Evolutionary conservation across 108 stramenopile species (phyloP), one percentile per base, ranked within the genome.

Genomic region (Seminavis robusta): DNA sequence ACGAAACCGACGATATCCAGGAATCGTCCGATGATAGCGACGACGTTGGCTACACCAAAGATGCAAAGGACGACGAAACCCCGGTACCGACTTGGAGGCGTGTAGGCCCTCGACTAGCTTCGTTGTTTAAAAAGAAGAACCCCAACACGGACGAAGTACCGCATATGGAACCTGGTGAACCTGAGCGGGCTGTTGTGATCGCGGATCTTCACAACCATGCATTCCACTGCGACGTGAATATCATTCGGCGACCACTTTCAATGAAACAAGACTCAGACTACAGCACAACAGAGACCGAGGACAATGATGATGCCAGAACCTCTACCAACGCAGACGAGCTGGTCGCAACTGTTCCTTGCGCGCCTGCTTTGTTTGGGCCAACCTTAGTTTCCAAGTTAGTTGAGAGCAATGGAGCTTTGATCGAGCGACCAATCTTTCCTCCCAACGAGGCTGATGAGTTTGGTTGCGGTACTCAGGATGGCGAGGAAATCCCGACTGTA

Each of bases 331-430:
- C 10, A 21, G 64, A 67, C 1, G 36, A 49, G 20, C 21, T 55
- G 8, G 4, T 80, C n/a, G 59, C 57, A 16, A 26, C 31, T 20
- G 65, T 69, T 50, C 83, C 90, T 5, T 91, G 90, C 47, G 54
- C 70, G 10, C 86, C 86, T n/a, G 83, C 73, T n/a, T 44, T 87
- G 17, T 91, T 87, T 74, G 84, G 90, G 23, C 74, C 68, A 10
- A 65, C 83, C 28, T 51, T 58, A 23, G 55, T 83, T 27, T 27
- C 61, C 4, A 36, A 73, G 7, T 44, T 91, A 25, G 36, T 19
- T 17, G 21, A 57, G 23, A 49, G 34, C 26, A 62, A 39, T 29
- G 83, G 63, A 7, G 13, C 71, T 4, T 38, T 40, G 23, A 38
- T 85, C 2, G 67, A 68, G 30, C 80, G 69, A 1, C 36, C 28